These are phyloP conservation scores for Termitomyces sp. DNA, from an alignment of 768 basidiomycete species.

Conservation along the genomic window DNA sequence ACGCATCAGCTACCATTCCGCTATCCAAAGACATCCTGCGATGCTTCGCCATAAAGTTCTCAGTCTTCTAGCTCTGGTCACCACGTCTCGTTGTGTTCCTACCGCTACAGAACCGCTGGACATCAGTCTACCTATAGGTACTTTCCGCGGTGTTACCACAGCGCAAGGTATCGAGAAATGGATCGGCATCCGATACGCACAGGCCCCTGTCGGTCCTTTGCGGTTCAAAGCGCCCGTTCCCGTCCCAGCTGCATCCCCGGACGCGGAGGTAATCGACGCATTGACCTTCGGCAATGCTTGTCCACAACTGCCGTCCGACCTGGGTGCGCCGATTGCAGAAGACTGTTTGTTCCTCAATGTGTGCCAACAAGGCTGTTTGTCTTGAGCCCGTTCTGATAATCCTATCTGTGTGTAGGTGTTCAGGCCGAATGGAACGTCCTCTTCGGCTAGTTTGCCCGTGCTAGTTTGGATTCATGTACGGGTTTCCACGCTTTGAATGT, in stretches of 20 bases:
- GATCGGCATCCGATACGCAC: conserved; percentile 37
- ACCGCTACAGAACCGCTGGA: conserved; percentile 21
- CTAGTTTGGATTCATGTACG: conserved; percentile 33
- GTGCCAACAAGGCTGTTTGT: neutral
- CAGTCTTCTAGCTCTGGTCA: neutral
- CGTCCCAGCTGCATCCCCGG: conserved; percentile 26
- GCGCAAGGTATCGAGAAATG: conserved; percentile 24
- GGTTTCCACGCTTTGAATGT: conserved; percentile 1
- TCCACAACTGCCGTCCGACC: conserved; percentile 35
- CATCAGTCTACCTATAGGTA: conserved; percentile 38
- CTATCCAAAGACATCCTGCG: neutral
- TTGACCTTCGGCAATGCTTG: conserved; percentile 51
- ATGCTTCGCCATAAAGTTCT: neutral
- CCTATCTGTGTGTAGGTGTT: conserved; percentile 27
- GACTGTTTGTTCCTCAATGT: conserved; percentile 56
- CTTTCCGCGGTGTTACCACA: conserved; percentile 39
- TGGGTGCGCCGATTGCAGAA: conserved; percentile 44
- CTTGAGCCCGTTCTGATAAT: neutral
- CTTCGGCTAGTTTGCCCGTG: conserved; percentile 28
- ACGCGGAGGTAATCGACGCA: conserved; percentile 30
- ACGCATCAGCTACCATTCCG: neutral
- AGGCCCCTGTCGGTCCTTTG: conserved; percentile 48
- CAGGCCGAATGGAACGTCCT: conserved; percentile 23
- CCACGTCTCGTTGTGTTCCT: neutral
- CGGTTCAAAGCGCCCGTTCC: conserved; percentile 53